Conservation (phyloP, 139 green algal genomes). For the Diplosphaera chodatii region DNA sequence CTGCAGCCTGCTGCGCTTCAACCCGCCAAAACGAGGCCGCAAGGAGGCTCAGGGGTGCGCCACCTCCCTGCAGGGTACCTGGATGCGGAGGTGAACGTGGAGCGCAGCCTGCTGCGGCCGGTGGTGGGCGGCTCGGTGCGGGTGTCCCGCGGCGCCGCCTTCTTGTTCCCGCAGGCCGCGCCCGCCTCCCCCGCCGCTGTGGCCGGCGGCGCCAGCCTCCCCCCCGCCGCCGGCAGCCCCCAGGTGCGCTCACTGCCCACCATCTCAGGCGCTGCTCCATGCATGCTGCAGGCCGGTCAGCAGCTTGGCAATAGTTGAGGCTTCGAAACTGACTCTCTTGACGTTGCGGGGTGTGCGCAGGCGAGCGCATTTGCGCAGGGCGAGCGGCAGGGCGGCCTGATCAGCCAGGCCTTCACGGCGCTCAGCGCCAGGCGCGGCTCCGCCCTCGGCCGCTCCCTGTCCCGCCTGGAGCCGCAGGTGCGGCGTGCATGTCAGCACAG, state of each 20-base stretch:
- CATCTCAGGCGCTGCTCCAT: no score
- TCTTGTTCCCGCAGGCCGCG: constrained; percentile 46
- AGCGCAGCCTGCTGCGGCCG: constrained; percentile 47
- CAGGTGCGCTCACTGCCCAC: no score
- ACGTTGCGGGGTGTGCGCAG: background rate
- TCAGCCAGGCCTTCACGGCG: constrained; percentile 55
- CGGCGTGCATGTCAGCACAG: no score
- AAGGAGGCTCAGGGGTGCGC: no score
- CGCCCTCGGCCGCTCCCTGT: constrained; percentile 5
- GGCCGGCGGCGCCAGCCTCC: background rate
- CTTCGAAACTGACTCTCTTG: no score
- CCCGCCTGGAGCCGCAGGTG: constrained; percentile 13
- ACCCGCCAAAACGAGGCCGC: no score
- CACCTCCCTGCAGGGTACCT: constrained; percentile 48
- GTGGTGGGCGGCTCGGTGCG: constrained; percentile 53
- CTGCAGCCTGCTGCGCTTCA: no score
- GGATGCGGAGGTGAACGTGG: constrained; percentile 51
- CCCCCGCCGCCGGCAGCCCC: background rate
- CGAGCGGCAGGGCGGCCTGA: constrained; percentile 29
- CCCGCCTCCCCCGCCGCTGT: background rate
- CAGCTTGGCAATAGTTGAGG: no score
- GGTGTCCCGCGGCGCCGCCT: constrained; percentile 57
- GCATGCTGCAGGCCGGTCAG: no score
- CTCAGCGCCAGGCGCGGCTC: constrained; percentile 29
- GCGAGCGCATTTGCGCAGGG: background rate